Conservation (phyloP, 495 filamentous ascomycete species). For the Copromyces sp. region DNA sequence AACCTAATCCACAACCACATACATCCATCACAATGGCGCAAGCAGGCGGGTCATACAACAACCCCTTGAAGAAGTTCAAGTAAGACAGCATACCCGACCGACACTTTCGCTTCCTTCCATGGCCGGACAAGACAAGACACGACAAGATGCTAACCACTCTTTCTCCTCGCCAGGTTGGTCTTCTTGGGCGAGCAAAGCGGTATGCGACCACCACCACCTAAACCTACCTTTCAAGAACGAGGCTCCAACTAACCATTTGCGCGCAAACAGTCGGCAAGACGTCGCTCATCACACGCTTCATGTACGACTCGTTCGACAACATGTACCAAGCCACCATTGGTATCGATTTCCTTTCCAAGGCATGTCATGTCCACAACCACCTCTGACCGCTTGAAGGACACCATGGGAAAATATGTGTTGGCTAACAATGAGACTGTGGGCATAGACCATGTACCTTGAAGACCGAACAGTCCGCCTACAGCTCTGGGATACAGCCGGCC, state of each 20-base stretch:
- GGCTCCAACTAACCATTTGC: not conserved
- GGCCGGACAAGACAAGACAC: not conserved
- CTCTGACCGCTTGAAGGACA: constrained; percentile 1
- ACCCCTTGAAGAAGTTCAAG: constrained; percentile 99
- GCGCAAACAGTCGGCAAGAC: constrained; percentile 84
- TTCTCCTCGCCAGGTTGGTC: constrained; percentile 54
- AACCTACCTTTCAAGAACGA: constrained; percentile 4
- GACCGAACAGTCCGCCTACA: constrained; percentile 95
- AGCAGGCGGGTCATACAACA: constrained; percentile 79
- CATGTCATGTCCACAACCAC: constrained; percentile 23
- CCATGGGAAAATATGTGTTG: not conserved
- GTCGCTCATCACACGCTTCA: constrained; percentile 95
- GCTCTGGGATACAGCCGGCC: constrained; percentile 96
- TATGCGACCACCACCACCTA: constrained; percentile 38
- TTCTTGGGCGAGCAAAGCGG: constrained; percentile 97
- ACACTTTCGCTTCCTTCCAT: not conserved
- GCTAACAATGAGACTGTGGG: not conserved
- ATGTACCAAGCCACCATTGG: constrained; percentile 99
- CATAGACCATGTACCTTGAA: constrained; percentile 97
- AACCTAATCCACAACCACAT: not conserved
- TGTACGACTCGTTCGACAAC: constrained; percentile 99
- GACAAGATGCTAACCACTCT: constrained; percentile 7
- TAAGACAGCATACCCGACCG: constrained; percentile 26
- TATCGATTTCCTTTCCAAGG: constrained; percentile 98
- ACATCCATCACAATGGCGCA: constrained; percentile 33